Base-by-base conservation (phyloP, 2,329 filamentous ascomycete species). In the Periconia sp. region DNA sequence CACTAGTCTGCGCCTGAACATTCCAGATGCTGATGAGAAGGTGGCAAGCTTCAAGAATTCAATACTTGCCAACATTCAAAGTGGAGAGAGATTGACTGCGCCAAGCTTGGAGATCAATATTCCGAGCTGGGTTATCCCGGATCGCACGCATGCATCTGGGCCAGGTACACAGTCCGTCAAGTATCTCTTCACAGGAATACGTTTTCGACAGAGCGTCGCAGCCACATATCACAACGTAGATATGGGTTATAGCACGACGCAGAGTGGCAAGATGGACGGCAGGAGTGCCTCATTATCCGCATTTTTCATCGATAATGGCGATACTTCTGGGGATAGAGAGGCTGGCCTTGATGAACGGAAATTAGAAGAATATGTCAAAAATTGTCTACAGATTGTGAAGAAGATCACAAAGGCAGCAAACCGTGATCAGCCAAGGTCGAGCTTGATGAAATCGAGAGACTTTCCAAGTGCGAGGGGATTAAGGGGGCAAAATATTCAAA, bases 141-240 rank as follows among this genome's bases (percentile, higher is more conserved):
- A 54, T 13, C 46, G 36, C 11, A 23, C 34, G 11, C 18, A 50
- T 12, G 33, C 34, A 1, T 36, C 54, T 28, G 36, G 37, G 7
- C 43, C 48, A 11, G 51, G 47, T 10, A 32, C 43, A 26, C 30
- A 31, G 7, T 36, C 37, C 4, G 44, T 64, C 17, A 57, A 47
- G 8, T 70, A 63, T 23, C 40, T 65, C 29, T 67, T 67, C 40
- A 55, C 57, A 1, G 60, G 59, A 13, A 52, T 68, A 3, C 54
- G 57, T 25, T 61, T 67, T 32, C 48, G 55, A 3, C 63, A 70
- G 35, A 50, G 43, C 15, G 47, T 63, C 16, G 37, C 21, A 4
- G 57, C 57, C 1, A 32, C 36, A 4, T 40, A 61, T 9, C 29
- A 52, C 4, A 47, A 44, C 6, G 44, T 40, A 17, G 12, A 16